Conservation (phyloP, 2,329 filamentous ascomycete species). For the Thielaviopsis ethacetica region DNA sequence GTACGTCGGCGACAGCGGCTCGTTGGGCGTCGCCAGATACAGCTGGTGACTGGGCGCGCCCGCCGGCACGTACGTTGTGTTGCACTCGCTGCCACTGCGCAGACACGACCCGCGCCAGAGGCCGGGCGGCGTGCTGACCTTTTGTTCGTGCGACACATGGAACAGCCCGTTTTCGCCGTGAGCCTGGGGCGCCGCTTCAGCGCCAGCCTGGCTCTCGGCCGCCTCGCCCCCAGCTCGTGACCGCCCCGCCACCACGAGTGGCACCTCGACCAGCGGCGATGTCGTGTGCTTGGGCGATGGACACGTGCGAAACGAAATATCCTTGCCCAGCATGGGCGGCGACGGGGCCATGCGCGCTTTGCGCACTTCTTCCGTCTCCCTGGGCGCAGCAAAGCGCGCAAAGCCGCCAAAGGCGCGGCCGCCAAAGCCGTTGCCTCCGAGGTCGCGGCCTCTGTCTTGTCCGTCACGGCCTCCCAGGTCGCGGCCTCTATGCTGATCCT, state of each 20-base stretch:
- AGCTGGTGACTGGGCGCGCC: constrained; percentile 3
- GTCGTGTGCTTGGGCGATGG: constrained; percentile 62
- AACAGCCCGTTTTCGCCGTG: not conserved
- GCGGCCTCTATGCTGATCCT: too few species aligned
- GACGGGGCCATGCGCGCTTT: constrained; percentile 35
- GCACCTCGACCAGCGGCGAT: not conserved
- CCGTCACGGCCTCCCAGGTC: not conserved
- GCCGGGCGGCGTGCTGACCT: constrained; percentile 22
- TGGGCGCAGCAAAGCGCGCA: not conserved
- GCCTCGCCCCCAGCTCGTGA: not conserved
- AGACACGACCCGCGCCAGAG: constrained; percentile 66
- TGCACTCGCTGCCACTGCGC: constrained; percentile 7
- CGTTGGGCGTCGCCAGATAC: constrained; percentile 9
- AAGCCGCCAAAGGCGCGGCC: constrained; percentile 4
- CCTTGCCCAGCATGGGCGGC: constrained; percentile 76
- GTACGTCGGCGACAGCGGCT: constrained; percentile 5
- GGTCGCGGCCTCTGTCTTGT: not conserved
- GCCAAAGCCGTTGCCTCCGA: not conserved
- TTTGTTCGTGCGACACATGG: not conserved
- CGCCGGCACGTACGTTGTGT: constrained; percentile 7
- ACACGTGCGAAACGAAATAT: constrained; percentile 68
- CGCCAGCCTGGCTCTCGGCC: too few species aligned
- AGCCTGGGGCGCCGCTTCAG: not conserved
- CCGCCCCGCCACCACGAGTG: not conserved
- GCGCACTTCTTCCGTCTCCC: constrained; percentile 2